Evolutionary conservation across 2,329 filamentous ascomycete genomes (phyloP), one percentile per base, ranked within the genome.

Genomic region (Mycosphaerella sp.): DNA sequence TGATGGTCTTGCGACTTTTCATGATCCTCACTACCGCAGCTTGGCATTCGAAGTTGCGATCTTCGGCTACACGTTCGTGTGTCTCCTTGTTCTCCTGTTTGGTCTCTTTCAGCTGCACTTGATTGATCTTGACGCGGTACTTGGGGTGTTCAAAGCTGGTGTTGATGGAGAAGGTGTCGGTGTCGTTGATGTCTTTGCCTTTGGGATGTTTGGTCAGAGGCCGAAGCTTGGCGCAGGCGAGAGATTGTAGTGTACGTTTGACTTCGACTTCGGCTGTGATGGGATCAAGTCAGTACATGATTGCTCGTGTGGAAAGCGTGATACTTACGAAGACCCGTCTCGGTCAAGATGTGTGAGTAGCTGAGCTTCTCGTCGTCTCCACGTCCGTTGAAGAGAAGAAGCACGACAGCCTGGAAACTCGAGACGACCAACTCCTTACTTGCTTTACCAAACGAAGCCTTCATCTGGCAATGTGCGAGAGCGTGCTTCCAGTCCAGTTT

Each of bases 61-160:
- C 93, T 49, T 87, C 86, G 0, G 85, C 85, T 4, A 98, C 89
- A 42, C 89, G 82, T 71, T 95, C 86, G 71, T 97, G 90, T 1
- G 91, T 97, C 64, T 87, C 89, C 72, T 90, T 87, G 73, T 96
- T 96, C 73, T 98, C 93, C 67, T 92, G 87, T 65, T 87, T 87
- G 0, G 93, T 97, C 74, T 98, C 93, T 73, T 93, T 95, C 48
- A 96, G 80, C 73, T 98, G 93, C 63, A 98, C 93, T 73, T 96
- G 92, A 74, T 97, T 98, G 76, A 98, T 96, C 76, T 98, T 98
- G 74, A 98, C 85, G 53, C 90, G 84, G 72, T 88, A 87, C 71
- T 93, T 95, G 17, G 84, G 80, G 67, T 96, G 86, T 2, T 75
- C 75, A 72, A 98, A 98, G 12, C 70, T 69, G 43, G 79, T 72